Evolutionary conservation across 768 basidiomycete species (phyloP), one percentile per base, ranked within the genome.

Genomic region (Astraeus odoratus): DNA sequence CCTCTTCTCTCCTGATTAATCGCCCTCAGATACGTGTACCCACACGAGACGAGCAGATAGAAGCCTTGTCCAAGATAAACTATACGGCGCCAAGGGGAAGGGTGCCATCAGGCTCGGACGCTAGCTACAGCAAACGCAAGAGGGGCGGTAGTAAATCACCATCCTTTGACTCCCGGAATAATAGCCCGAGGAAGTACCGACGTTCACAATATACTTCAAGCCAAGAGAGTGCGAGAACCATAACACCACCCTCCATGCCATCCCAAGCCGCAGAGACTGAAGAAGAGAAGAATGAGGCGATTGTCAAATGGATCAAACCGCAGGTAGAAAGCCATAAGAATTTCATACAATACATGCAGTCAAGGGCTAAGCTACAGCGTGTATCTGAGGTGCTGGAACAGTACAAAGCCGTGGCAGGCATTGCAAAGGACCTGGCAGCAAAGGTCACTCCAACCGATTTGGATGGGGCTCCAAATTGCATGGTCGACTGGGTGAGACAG

Each of bases 361-460:
- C 67, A 5, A 69, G 66, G 43, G 70, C 65, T 8, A 61, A 49
- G 29, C 67, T 61, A n/a, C 68, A 67, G 27, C 64, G 67, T 9
- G 65, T 70, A 8, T 59, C 64, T 8, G 72, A 70, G 33, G 59
- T 76, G 25, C 43, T 78, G 44, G 63, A 65, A 30, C 74, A 76
- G 52, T 85, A 78, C 49, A 55, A 56, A 13, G 74, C 79, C 53
- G 70, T 83, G 33, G 70, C 78, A 49, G 57, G 68, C 25, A 68
- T 74, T 59, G 59, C 76, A 24, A 70, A 76, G 40, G 64, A 67
- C 39, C 73, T 68, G 52, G 67, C 63, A 6, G 76, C 74, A 31
- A 60, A 60, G 43, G 56, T 44, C 42, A 68, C 75, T 5, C 75
- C 78, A 0, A 63, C 68, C 18, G 67, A 70, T 42, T 60, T 65